Evolutionary conservation across 192 early-diverging fungal genomes (phyloP), one percentile per base, ranked within the genome.

Genomic region (Coemansia nantahalensis): DNA sequence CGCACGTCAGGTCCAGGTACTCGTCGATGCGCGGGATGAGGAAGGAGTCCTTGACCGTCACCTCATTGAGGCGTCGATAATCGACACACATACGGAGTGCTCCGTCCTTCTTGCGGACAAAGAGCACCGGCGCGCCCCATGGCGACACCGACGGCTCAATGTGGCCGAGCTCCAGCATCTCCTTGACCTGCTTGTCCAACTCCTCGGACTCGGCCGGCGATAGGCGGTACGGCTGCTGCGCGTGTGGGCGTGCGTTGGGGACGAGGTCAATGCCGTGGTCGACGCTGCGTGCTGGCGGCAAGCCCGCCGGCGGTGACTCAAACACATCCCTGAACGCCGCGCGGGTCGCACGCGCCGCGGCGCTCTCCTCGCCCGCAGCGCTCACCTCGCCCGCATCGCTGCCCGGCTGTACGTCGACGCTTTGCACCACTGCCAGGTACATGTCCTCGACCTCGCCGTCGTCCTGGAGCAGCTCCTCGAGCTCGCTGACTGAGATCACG

Each of bases 1-100:
- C n/a, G n/a, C n/a, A n/a, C n/a, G n/a, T n/a, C n/a, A n/a, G n/a
- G n/a, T n/a, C n/a, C n/a, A n/a, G n/a, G n/a, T n/a, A n/a, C n/a
- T n/a, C n/a, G n/a, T n/a, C n/a, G n/a, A n/a, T n/a, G n/a, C n/a
- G n/a, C n/a, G n/a, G n/a, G n/a, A n/a, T n/a, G n/a, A n/a, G n/a
- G n/a, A n/a, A n/a, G n/a, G n/a, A n/a, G n/a, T n/a, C n/a, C n/a
- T 57, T 57, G 0, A 63, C 58, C 0, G 78, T 82, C 0, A 73
- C 19, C 15, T 18, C 31, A 31, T 86, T 85, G 0, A 83, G 47
- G 0, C 39, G 58, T 0, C 79, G 15, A 32, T 85, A 85, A 33
- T 85, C 80, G 0, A 83, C 39, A 26, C 81, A 82, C 26, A 81
- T 39, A 0, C 73, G 43, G 16, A 83, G 8, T 5, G 49, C 39